These are phyloP conservation scores for Candida suzukii DNA, from an alignment of 805 yeast species.

Conservation along the genomic window DNA sequence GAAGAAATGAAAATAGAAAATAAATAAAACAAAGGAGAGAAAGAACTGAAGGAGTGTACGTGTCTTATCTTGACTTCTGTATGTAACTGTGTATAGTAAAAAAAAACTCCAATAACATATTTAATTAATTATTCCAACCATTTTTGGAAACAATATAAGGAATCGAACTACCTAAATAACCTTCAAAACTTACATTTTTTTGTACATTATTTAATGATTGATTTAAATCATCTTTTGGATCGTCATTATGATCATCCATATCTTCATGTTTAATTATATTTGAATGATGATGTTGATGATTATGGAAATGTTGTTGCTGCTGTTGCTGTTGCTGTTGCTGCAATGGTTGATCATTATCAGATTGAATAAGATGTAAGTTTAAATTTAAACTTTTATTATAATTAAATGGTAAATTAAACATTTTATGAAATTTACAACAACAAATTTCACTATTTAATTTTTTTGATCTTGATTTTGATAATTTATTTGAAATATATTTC, in stretches of 20 bases:
- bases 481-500: conserved; percentile 23
- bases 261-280: not conserved
- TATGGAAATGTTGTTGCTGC: too few relatives aligned
- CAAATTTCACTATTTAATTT: conserved; percentile 24
- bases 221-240: not conserved
- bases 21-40: too few relatives aligned
- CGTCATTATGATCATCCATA: not conserved
- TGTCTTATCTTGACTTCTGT: too few relatives aligned
- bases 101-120: too few relatives aligned
- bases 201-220: too few relatives aligned
- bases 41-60: too few relatives aligned
- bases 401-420: conserved; percentile 25
- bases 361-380: not conserved
- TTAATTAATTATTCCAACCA: conserved; percentile 29
- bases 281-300: too few relatives aligned
- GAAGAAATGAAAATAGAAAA: too few relatives aligned
- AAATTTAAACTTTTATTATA: conserved; percentile 12
- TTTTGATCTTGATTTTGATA: conserved; percentile 23
- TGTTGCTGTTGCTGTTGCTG: conserved; percentile 5
- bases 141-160: conserved; percentile 23
- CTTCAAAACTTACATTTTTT: conserved; percentile 18
- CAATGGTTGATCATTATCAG: conserved; percentile 2
- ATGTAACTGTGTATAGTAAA: too few relatives aligned
- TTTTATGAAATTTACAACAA: conserved; percentile 23
- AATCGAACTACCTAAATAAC: conserved; percentile 24